Base-by-base conservation (phyloP, 2,329 filamentous ascomycete genomes). In the Emericellopsis cladophorae region DNA sequence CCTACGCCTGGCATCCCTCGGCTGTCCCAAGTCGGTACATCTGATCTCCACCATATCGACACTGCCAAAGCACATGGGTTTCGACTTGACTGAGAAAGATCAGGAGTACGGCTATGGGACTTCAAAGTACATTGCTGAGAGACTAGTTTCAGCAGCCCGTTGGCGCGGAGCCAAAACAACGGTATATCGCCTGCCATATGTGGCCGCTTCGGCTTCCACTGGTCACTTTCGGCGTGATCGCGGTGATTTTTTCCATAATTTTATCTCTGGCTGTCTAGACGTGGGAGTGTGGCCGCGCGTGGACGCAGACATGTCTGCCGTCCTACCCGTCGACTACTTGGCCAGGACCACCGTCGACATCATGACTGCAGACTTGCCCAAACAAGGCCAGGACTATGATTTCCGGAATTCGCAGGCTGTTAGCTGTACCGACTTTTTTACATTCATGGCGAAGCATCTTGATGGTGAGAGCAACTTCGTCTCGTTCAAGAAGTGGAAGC, bases 221-320 rank as follows among this genome's bases (percentile, higher is more conserved):
- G 46, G 46, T 9, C 46, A 45, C 36, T 48, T 48, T 36, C 45
- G 46, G 3, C 42, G 15, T 21, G 44, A 44, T 26, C 44, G 40
- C 4, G 46, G 46, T 14, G 46, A 48, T 36, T 48, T 48, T 36
- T 31, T 48, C 34, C 46, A 48, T 37, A 46, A 44, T 22, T 35
- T 48, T 11, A 39, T 46, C 18, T 40, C 31, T 4, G 46, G 46
- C 8, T 42, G 46, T 32, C 24, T 46, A 4, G 34, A 46, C 26
- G 35, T 48, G 38, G 38, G 40, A 14, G 33, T 10, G 4, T 48
- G 44, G 35, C 46, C 46, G 10, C 12, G 16, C 7, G n/a, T 46
- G 9, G 31, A 42, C 31, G 42, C 40, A 16, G 44, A 46, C 31
- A 24, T 48, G 24, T 43, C 42, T 7, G 32, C 39, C 15, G 42